Percentiles rank a stretch among this genome's conserved stretches.
Conservation (phyloP, 2,329 filamentous ascomycete genomes). For the Sporothrix globosa region DNA sequence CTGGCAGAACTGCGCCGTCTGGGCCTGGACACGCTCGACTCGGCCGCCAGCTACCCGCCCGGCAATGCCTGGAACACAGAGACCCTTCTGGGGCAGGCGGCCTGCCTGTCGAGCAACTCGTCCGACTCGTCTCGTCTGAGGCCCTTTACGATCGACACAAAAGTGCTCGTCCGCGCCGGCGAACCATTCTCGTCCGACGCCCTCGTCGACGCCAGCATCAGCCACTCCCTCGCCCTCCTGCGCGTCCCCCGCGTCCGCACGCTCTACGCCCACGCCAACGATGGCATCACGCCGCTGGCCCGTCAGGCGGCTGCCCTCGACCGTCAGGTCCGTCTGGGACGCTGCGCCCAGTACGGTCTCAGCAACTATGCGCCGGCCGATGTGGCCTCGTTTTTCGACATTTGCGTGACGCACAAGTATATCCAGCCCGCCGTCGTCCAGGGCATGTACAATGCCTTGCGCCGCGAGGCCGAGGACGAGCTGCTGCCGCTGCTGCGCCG, state of each 20-base stretch:
- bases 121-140: no score
- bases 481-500: slow-evolving; percentile 38
- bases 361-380: slow-evolving; percentile 42
- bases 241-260: slow-evolving; percentile 17
- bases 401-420: slow-evolving; percentile 40
- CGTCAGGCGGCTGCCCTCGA: slow-evolving; percentile 41
- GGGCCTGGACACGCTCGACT: slow-evolving; percentile 37
- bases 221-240: slow-evolving; percentile 32
- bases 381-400: slow-evolving; percentile 40
- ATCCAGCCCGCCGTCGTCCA: slow-evolving; percentile 44
- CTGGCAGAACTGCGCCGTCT: slow-evolving; percentile 33
- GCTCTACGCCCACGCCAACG: slow-evolving; percentile 41
- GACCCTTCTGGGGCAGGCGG: slow-evolving; percentile 34
- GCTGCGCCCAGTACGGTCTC: slow-evolving; percentile 40
- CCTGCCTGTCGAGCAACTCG: slow-evolving; percentile 24
- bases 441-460: slow-evolving; percentile 46
- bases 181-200: slow-evolving; percentile 22
- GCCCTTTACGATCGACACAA: slow-evolving; percentile 36
- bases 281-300: slow-evolving; percentile 39
- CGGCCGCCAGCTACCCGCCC: slow-evolving; percentile 37
- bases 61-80: slow-evolving; percentile 37
- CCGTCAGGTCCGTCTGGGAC: slow-evolving; percentile 42
- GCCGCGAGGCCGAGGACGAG: slow-evolving; percentile 30
- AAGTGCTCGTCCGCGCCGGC: slow-evolving; percentile 27
- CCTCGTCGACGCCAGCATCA: slow-evolving; percentile 28